Conservation (phyloP, 1,284 basidiomycete genomes). For the Vanrija sp. region DNA sequence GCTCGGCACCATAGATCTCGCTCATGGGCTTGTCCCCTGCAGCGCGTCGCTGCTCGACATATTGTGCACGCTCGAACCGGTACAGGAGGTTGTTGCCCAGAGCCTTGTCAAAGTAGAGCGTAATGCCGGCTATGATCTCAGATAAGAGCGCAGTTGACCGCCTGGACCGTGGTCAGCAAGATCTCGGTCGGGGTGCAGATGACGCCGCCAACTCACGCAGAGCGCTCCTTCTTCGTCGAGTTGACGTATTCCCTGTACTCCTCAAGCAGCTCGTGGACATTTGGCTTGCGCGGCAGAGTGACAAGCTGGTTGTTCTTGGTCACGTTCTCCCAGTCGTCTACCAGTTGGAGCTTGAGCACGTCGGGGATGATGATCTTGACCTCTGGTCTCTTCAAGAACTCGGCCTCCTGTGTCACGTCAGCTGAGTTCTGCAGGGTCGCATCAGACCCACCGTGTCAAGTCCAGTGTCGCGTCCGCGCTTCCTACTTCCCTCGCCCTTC, state of each 20-base stretch:
- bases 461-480: slow-evolving; percentile 49
- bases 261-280: slow-evolving; percentile 70
- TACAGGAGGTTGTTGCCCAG: slow-evolving; percentile 89
- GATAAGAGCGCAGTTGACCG: slow-evolving; percentile 58
- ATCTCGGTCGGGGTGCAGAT: not conserved
- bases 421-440: not conserved
- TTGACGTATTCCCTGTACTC: slow-evolving; percentile 70
- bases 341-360: slow-evolving; percentile 77
- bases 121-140: slow-evolving; percentile 83
- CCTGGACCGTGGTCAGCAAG: slow-evolving; percentile 45
- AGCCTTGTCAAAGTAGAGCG: slow-evolving; percentile 88
- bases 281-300: slow-evolving; percentile 75
- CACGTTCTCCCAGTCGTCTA: slow-evolving; percentile 97
- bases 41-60: slow-evolving; percentile 72
- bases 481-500: slow-evolving; percentile 51
- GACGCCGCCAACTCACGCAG: slow-evolving; percentile 40
- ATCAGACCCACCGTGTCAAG: slow-evolving; percentile 37
- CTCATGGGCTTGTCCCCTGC: slow-evolving; percentile 80
- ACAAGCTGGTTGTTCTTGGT: slow-evolving; percentile 95
- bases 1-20: slow-evolving; percentile 89
- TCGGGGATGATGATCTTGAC: slow-evolving; percentile 90
- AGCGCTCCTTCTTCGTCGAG: slow-evolving; percentile 51
- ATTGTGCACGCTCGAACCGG: slow-evolving; percentile 89
- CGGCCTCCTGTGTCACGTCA: slow-evolving; percentile 48
- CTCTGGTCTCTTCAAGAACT: slow-evolving; percentile 69